These are phyloP conservation scores for Candida succiphila DNA, from an alignment of 805 yeast species.

Conservation along the genomic window DNA sequence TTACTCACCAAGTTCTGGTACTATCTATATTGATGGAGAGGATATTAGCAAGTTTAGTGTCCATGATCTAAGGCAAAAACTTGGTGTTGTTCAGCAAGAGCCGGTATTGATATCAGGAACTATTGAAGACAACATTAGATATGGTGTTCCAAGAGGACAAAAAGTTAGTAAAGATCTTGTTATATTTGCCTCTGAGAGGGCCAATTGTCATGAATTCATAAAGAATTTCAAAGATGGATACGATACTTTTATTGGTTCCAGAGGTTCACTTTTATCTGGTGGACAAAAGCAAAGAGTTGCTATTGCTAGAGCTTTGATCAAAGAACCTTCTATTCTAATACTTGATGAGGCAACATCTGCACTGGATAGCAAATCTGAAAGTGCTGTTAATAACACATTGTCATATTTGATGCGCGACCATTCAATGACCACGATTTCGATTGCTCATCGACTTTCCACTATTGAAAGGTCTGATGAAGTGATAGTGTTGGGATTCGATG, in stretches of 20 bases:
- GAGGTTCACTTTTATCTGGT: constrained; percentile 57
- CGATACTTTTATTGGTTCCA: constrained; percentile 77
- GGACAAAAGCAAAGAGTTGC: constrained; percentile 76
- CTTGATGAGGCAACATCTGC: constrained; percentile 90
- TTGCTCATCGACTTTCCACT: constrained; percentile 87
- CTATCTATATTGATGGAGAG: constrained; percentile 57
- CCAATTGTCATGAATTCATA: constrained; percentile 68
- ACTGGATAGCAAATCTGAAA: constrained; percentile 79
- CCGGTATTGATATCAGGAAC: constrained; percentile 85
- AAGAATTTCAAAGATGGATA: constrained; percentile 71
- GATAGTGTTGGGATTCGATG: constrained; percentile 69
- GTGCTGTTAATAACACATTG: constrained; percentile 70
- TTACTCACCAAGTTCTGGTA: constrained; percentile 69
- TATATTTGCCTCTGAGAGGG: constrained; percentile 53
- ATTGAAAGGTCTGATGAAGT: constrained; percentile 77
- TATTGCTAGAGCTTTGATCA: constrained; percentile 63
- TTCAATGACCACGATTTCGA: constrained; percentile 69
- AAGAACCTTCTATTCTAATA: constrained; percentile 52
- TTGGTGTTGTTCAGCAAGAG: constrained; percentile 90
- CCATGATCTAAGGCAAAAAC: constrained; percentile 60
- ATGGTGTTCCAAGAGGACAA: constrained; percentile 42
- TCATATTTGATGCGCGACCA: constrained; percentile 43
- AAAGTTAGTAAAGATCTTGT: constrained; percentile 54
- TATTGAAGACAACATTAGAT: constrained; percentile 75
- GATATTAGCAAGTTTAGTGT: constrained; percentile 63